Percentiles rank a stretch among this genome's conserved stretches.
phyloP scores from a whole-genome alignment of 2,329 filamentous ascomycete species.

The Aspergillus phoenicis region DNA sequence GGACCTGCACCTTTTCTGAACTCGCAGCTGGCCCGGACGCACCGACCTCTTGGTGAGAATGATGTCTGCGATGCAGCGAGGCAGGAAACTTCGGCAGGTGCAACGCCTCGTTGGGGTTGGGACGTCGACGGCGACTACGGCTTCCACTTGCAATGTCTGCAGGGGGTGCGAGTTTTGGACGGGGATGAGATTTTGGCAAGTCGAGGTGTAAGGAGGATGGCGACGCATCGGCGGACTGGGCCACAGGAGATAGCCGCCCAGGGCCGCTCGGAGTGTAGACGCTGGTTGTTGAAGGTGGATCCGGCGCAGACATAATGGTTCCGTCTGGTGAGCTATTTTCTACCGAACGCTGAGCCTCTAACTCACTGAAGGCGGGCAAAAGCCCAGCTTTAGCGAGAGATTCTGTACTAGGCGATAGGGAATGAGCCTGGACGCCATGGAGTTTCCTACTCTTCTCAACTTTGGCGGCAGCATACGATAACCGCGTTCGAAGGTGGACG shows the following conservation, averaged over 20 bases:
- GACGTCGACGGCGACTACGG: slow-evolving; percentile 37
- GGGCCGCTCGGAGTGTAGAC: slow-evolving; percentile 11
- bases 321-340: slow-evolving; percentile 30
- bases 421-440: slow-evolving; percentile 69
- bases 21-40: slow-evolving; percentile 23
- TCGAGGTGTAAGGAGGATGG: slow-evolving; percentile 18
- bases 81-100: slow-evolving; percentile 22
- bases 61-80: slow-evolving; percentile 34
- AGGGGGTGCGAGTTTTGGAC: slow-evolving; percentile 47
- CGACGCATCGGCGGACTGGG: slow-evolving; percentile 17
- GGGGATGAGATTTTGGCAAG: slow-evolving; percentile 21
- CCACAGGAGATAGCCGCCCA: slow-evolving; percentile 18
- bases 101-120: slow-evolving; percentile 39
- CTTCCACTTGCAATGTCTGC: slow-evolving; percentile 43
- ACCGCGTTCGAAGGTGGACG: slow-evolving; percentile 75
- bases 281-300: slow-evolving; percentile 20
- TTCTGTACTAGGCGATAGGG: slow-evolving; percentile 67
- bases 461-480: slow-evolving; percentile 93
- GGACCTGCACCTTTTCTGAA: slow-evolving; percentile 26
- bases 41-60: slow-evolving; percentile 35
- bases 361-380: slow-evolving; percentile 52
- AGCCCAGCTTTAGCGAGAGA: slow-evolving; percentile 54
- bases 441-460: slow-evolving; percentile 88
- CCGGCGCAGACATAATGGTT: slow-evolving; percentile 26
- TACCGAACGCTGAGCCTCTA: slow-evolving; percentile 20